Evolutionary conservation across 2,329 filamentous ascomycete genomes (phyloP).

Genomic region (Botryotinia narcissicola): DNA sequence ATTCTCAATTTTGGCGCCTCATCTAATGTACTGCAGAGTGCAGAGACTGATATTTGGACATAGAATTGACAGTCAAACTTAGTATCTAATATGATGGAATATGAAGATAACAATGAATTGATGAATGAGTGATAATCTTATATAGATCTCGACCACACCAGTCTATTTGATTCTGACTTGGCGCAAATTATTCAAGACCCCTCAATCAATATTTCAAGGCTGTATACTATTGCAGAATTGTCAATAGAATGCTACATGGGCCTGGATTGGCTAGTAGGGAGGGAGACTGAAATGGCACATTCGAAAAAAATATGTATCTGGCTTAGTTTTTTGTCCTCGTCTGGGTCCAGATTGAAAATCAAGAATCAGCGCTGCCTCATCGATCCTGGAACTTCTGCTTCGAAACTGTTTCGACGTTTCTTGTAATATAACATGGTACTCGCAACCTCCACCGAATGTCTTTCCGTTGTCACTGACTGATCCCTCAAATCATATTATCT

Average conservation of each 20-base stretch:
- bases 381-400: background rate
- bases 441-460: background rate
- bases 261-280: background rate
- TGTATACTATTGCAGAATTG: background rate
- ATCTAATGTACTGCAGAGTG: background rate
- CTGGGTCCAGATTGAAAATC: background rate
- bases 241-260: background rate
- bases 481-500: background rate
- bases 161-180: background rate
- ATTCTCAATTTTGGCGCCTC: background rate
- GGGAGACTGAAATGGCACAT: background rate
- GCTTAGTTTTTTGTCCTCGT: background rate
- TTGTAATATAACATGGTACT: background rate
- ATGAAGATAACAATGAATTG: background rate
- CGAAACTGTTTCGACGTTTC: background rate
- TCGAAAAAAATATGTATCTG: background rate
- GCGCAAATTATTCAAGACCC: background rate
- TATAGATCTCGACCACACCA: too few relatives aligned
- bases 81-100: background rate
- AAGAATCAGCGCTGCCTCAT: background rate
- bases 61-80: too few relatives aligned
- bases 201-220: background rate
- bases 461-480: background rate
- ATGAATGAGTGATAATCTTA: background rate
- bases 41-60: background rate